Base-by-base conservation (phyloP, 2,329 filamentous ascomycete species). In the Pseudofabraea citricarpa region DNA sequence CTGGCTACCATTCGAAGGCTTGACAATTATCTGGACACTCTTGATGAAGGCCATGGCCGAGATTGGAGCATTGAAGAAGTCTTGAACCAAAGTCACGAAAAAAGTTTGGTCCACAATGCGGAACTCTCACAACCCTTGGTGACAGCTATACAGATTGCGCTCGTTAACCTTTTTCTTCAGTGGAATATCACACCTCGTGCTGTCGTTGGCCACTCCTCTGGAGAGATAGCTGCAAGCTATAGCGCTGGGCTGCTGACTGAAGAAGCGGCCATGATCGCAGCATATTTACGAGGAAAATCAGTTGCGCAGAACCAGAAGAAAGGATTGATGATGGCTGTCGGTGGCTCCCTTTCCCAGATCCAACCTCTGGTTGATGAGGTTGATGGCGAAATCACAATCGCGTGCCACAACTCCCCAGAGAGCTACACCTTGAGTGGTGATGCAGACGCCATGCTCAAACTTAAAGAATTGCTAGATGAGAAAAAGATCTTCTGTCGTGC, bases 161-260 rank as follows among this genome's bases (percentile, higher is more conserved):
- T 74, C 3, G 63, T 67, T 0, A 57, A 66, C 8, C 56, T 74
- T 4, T 57, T 75, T 1, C 21, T 62, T 18, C 63, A 64, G 1
- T 72, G 63, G 62, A 62, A 61, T 2, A 53, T 73, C 16, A 49
- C 44, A 4, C 64, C 69, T 0, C n/a, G 48, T 0, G 60, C 56
- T 1, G 65, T 70, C 0, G 56, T 62, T 4, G 67, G 70, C 2
- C 70, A 73, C 49, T 72, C 68, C 1, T 63, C 58, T 35, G 70
- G 70, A 9, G 70, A 73, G 44, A 71, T 73, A 22, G 69, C 55
- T 3, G 70, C 69, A 2, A 69, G 69, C 0, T 72, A 67, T 37
- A 58, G 67, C 1, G 53, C 63, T 1, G 65, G 62, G 2, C 53
- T 54, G 1, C 32, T 69, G 1, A 56, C 52, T 10, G 46, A 49